These are phyloP conservation scores for Malbranchea zuffiana DNA, from an alignment of 2,329 filamentous ascomycete genomes.

Conservation along the genomic window DNA sequence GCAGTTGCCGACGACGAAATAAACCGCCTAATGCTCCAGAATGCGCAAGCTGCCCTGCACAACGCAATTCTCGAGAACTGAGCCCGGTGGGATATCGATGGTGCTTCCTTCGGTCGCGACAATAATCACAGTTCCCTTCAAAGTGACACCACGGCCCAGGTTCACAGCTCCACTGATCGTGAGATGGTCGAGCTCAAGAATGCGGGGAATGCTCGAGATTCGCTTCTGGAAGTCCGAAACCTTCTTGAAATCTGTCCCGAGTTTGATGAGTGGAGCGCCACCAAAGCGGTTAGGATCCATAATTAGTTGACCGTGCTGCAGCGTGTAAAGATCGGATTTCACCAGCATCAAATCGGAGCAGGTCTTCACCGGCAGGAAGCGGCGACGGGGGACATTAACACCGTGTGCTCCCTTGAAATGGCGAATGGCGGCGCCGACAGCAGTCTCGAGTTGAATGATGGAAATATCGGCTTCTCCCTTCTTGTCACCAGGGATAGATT, in stretches of 20 bases:
- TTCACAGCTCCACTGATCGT: slow-evolving; percentile 98
- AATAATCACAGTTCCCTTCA: slow-evolving; percentile 97
- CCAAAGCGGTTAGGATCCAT: slow-evolving; percentile 96
- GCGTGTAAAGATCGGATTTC: slow-evolving; percentile 97
- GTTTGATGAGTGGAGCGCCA: slow-evolving; percentile 95
- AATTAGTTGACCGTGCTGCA: slow-evolving; percentile 95
- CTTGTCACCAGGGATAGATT: slow-evolving; percentile 97
- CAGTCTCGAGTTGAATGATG: slow-evolving; percentile 96
- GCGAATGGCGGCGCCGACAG: slow-evolving; percentile 94
- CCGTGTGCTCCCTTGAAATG: slow-evolving; percentile 98
- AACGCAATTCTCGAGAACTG: slow-evolving; percentile 95
- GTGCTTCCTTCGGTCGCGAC: slow-evolving; percentile 96
- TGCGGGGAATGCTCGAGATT: slow-evolving; percentile 41
- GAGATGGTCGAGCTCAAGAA: slow-evolving; percentile 55
- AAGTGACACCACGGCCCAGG: slow-evolving; percentile 83
- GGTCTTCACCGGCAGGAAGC: slow-evolving; percentile 99
- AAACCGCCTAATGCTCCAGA: slow-evolving; percentile 50
- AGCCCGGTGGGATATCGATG: slow-evolving; percentile 93
- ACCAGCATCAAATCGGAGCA: slow-evolving; percentile 99
- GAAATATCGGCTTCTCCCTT: slow-evolving; percentile 98
- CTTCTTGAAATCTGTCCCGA: slow-evolving; percentile 99
- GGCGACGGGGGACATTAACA: slow-evolving; percentile 93
- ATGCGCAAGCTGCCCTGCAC: slow-evolving; percentile 88
- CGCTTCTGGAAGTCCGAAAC: slow-evolving; percentile 61
- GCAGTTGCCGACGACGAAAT: no score